Base-by-base conservation (phyloP, 2,329 filamentous ascomycete species). In the Aspergillus pseudoglaucus region DNA sequence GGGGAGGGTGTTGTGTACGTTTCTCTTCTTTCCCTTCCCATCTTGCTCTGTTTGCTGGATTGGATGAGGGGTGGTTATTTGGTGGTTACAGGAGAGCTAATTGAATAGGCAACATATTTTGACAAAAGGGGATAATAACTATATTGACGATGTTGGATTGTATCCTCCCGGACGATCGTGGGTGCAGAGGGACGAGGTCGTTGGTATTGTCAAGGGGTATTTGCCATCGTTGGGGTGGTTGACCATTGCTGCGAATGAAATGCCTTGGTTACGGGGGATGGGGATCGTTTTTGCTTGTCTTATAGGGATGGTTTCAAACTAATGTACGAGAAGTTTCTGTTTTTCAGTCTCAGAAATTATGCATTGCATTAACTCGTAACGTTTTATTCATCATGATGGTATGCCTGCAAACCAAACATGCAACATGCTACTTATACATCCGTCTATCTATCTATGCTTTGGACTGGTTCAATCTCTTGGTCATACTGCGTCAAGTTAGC, bases 401-500 rank as follows among this genome's bases (percentile, higher is more conserved):
- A 35, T 35, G 33, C 33, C 33, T 35, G 33, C 33, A 35, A n/a
- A 35, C 33, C 25, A 30, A 30, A 30, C 25, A 30, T 30, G 25
- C 8, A 17, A n/a, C 33, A 35, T 17, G 37, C 37, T 39, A 39
- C 18, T 39, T 18, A 39, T 37, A 37, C 39, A 35, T 44, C 42
- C 39, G 33, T 47, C 37, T 42, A 27, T 57, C 53, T 39, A 44
- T 56, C 48, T 61, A 67, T 25, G 57, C 59, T 54, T 62, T 53
- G 45, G 59, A 47, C 50, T 61, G 52, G 47, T 61, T 50, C 52
- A 66, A 52, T 49, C 66, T 59, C 57, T 67, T 66, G 55, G 64
- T 68, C 67, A 69, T 69, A 55, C 65, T 68, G 46, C 18, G 4
- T 14, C 32, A 25, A 20, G 44, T 59, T 53, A 59, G 52, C 10